A percentile compares a stretch with the other conserved stretches of the same genome.
phyloP scores from a whole-genome alignment of 2,329 filamentous ascomycete genomes.

The Tolypocladium nubicola region DNA sequence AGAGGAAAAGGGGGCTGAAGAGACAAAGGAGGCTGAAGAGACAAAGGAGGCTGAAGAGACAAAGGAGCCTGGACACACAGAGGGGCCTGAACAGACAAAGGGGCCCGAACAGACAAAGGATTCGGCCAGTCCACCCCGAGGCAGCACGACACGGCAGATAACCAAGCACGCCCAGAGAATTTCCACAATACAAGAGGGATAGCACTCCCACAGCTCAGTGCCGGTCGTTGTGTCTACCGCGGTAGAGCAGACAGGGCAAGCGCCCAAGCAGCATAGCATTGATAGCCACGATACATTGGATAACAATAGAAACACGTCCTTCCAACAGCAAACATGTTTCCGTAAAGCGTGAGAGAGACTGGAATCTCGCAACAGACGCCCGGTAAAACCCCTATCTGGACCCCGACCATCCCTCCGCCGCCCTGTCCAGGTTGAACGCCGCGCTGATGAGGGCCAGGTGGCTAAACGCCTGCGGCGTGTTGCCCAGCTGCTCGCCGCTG shows the following conservation, averaged over 20 bases:
- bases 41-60: not conserved
- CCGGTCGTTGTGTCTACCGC: too few species aligned
- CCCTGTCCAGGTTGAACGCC: slow-evolving; percentile 63
- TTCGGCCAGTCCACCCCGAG: not conserved
- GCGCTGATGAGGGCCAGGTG: slow-evolving; percentile 67
- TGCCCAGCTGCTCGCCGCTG: slow-evolving; percentile 67
- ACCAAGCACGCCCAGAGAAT: not conserved
- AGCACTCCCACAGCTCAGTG: too few species aligned
- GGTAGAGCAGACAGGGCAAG: too few species aligned
- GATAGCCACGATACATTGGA: not conserved
- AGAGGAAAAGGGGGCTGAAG: not conserved
- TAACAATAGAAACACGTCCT: not conserved
- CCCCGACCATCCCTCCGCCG: slow-evolving; percentile 14
- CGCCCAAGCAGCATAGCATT: too few species aligned
- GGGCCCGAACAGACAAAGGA: not conserved
- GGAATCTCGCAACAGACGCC: not conserved
- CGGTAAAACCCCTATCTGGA: not conserved
- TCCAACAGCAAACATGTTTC: too few species aligned
- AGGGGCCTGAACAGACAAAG: not conserved
- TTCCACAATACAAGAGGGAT: not conserved
- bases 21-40: not conserved
- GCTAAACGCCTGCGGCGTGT: slow-evolving; percentile 71
- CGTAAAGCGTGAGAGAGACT: not conserved
- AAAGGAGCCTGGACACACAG: not conserved
- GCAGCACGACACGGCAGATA: too few species aligned